These are phyloP conservation scores for Fagus crenata DNA, from an alignment of 306 rosid species.

Conservation along the genomic window DNA sequence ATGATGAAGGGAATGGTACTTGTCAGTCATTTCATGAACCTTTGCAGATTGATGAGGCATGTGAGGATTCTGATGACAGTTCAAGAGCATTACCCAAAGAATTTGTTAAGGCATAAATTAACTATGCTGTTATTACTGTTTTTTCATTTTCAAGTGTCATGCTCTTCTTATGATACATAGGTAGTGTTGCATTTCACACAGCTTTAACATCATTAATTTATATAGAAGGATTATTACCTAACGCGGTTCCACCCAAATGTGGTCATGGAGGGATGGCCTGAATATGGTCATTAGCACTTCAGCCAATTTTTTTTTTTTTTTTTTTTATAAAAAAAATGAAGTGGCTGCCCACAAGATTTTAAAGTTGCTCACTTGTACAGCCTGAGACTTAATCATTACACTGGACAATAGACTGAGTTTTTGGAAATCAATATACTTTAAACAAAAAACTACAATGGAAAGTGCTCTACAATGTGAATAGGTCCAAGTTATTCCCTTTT, in stretches of 20 bases:
- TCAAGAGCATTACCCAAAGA: not conserved
- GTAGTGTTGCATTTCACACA: constrained; percentile 1
- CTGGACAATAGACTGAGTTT: not conserved
- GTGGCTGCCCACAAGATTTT: not conserved
- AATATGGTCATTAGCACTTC: not conserved
- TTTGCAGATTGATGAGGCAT: constrained; percentile 7
- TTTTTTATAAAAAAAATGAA: not conserved
- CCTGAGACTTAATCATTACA: not conserved
- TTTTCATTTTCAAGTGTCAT: not conserved
- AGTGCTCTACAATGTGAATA: no score
- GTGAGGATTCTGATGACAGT: constrained; percentile 5
- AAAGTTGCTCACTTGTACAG: not conserved
- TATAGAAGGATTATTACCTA: not conserved
- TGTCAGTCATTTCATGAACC: not conserved
- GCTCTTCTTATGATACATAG: not conserved
- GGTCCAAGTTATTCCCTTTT: no score
- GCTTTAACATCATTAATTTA: not conserved
- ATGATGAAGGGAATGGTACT: not conserved
- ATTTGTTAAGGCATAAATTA: constrained; percentile 1
- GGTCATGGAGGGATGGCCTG: not conserved
- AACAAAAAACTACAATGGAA: not conserved
- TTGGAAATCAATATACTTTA: not conserved
- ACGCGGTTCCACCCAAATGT: not conserved
- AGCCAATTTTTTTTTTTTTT: not conserved
- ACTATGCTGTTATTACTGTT: not conserved